phyloP scores from a whole-genome alignment of 108 stramenopile genomes.

The Skeletonema marinoi region DNA sequence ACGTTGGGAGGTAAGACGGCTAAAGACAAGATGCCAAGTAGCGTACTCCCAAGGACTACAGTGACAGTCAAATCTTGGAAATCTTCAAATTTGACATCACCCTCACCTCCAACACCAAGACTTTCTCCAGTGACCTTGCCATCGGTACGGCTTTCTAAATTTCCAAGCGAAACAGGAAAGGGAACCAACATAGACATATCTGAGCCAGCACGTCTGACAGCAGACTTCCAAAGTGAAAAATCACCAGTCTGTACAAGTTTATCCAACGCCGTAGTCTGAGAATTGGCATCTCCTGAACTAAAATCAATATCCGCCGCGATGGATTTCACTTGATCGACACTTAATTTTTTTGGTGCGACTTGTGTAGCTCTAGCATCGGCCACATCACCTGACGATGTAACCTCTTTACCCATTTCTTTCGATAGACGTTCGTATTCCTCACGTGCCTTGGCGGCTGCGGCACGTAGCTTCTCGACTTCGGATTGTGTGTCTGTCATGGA shows the following conservation, averaged over 20 bases:
- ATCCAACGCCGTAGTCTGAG: slow-evolving; percentile 55
- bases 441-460: slow-evolving; percentile 79
- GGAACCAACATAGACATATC: slow-evolving; percentile 38
- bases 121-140: slow-evolving; percentile 59
- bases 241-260: slow-evolving; percentile 48
- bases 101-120: slow-evolving; percentile 65
- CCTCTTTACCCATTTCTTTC: slow-evolving; percentile 37
- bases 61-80: slow-evolving; percentile 79
- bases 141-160: slow-evolving; percentile 61
- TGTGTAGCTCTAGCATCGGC: slow-evolving; percentile 12
- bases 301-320: slow-evolving; percentile 48
- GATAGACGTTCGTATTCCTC: slow-evolving; percentile 73
- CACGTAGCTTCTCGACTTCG: slow-evolving; percentile 67
- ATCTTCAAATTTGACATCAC: slow-evolving; percentile 82
- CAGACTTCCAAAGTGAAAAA: slow-evolving; percentile 64
- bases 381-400: slow-evolving; percentile 22
- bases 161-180: slow-evolving; percentile 67
- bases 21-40: slow-evolving; percentile 59
- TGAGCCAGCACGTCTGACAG: slow-evolving; percentile 36
- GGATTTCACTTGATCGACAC: slow-evolving; percentile 30
- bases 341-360: slow-evolving; percentile 21
- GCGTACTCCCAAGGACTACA: slow-evolving; percentile 58
- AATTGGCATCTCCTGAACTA: slow-evolving; percentile 44
- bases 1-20: slow-evolving; percentile 79
- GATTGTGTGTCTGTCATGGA: slow-evolving; percentile 9